These are phyloP conservation scores for Solanum stenotomum DNA, from an alignment of 257 asterid genomes.

Conservation along the genomic window DNA sequence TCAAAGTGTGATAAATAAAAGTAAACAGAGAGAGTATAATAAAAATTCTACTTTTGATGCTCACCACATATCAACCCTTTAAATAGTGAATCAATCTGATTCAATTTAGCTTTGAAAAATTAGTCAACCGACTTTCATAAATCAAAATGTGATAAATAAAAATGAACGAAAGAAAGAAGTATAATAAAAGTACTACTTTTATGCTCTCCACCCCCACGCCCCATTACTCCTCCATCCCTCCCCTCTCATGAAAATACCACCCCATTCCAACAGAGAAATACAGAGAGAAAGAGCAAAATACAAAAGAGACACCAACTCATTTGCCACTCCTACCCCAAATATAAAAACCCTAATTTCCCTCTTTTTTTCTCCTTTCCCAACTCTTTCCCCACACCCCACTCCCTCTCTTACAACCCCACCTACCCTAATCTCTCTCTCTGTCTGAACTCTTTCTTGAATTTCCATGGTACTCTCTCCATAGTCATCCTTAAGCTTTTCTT, in stretches of 20 bases:
- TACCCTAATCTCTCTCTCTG: constrained; percentile 1
- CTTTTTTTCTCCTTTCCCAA: constrained; percentile 1
- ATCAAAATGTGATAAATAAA: too few species aligned
- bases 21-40: too few species aligned
- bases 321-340: constrained; percentile 10
- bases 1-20: too few species aligned
- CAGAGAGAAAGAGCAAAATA: not conserved
- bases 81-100: too few species aligned
- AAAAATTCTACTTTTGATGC: too few species aligned
- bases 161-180: not conserved
- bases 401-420: constrained; percentile 3
- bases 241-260: not conserved
- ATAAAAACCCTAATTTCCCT: constrained; percentile 39
- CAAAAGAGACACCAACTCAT: constrained; percentile 16
- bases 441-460: not conserved
- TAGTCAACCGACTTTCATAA: not conserved
- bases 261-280: not conserved
- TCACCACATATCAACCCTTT: too few species aligned
- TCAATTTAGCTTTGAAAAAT: too few species aligned
- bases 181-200: too few species aligned
- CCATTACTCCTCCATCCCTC: not conserved
- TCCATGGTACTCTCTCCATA: not conserved
- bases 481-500: not conserved
- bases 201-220: not conserved
- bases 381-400: not conserved